Conservation (phyloP, 768 basidiomycete species). For the Glaciozyma martinii region DNA sequence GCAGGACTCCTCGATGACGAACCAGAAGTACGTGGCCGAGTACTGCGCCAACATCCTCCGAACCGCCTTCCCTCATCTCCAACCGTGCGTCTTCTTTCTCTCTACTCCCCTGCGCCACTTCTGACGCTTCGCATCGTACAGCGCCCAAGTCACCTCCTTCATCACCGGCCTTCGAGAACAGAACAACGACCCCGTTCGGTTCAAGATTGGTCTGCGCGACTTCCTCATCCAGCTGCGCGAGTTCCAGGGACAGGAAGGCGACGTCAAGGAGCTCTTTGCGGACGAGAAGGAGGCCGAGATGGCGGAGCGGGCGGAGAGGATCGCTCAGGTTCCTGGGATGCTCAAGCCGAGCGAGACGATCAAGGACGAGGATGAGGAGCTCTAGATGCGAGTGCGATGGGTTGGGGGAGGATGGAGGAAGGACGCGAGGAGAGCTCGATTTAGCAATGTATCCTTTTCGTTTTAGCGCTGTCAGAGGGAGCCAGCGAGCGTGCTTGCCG, state of each 20-base stretch:
- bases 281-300: conserved; percentile 90
- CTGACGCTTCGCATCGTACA: conserved; percentile 6
- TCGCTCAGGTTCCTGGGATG: conserved; percentile 36
- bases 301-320: conserved; percentile 66
- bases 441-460: no score
- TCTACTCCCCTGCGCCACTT: not conserved
- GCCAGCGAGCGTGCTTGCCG: no score
- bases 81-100: conserved; percentile 51
- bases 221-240: conserved; percentile 95
- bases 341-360: not conserved
- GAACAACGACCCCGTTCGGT: conserved; percentile 44
- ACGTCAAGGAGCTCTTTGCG: conserved; percentile 81
- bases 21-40: conserved; percentile 68
- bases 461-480: no score
- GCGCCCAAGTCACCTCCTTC: conserved; percentile 42
- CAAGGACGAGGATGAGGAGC: not conserved
- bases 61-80: conserved; percentile 85
- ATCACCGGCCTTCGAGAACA: conserved; percentile 43
- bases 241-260: conserved; percentile 63
- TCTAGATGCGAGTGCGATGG: no score
- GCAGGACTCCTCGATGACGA: conserved; percentile 60
- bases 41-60: conserved; percentile 74
- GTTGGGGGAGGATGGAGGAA: no score
- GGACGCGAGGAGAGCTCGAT: no score
- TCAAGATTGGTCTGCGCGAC: conserved; percentile 84